Percentiles rank a stretch among this genome's conserved stretches.
phyloP scores from a whole-genome alignment of 2,329 filamentous ascomycete genomes.

The Elsinoe ampelina region DNA sequence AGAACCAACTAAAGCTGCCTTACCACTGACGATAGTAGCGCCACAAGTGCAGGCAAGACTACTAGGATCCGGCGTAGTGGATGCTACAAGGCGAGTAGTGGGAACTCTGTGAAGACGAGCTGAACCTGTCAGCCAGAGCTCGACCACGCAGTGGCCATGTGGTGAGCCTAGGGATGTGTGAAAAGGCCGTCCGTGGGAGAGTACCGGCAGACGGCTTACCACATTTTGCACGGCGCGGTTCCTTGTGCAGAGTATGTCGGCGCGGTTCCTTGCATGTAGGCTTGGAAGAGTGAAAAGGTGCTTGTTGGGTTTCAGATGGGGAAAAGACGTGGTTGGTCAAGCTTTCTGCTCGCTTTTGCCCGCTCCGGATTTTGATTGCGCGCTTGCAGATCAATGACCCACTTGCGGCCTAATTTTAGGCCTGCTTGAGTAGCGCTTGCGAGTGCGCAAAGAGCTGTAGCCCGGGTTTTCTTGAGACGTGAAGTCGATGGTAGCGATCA shows the following conservation, averaged over 20 bases:
- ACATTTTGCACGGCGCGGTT: not conserved
- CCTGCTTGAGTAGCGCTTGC: not conserved
- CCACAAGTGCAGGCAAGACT: not conserved
- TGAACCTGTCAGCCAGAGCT: not conserved
- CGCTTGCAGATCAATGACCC: not conserved
- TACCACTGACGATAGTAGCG: not conserved
- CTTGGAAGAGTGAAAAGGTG: no score
- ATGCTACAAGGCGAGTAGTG: not conserved
- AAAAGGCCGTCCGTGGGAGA: not conserved
- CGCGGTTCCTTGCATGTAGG: not conserved
- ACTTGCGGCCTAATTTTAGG: not conserved
- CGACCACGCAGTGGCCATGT: conserved; percentile 4
- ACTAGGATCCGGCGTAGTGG: not conserved
- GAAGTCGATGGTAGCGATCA: no score
- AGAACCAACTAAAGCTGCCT: not conserved
- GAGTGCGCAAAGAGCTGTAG: not conserved
- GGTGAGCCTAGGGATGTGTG: not conserved
- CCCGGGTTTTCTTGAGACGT: no score
- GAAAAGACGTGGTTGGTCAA: not conserved
- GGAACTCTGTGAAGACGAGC: not conserved
- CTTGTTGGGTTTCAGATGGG: not conserved
- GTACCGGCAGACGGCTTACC: not conserved
- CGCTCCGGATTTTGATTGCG: not conserved
- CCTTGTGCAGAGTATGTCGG: not conserved
- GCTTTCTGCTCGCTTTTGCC: not conserved